Percentiles rank a stretch among this genome's conserved stretches.
Evolutionary conservation across 345 rosid species (phyloP).

Genomic region (Populus ilicifolia): DNA sequence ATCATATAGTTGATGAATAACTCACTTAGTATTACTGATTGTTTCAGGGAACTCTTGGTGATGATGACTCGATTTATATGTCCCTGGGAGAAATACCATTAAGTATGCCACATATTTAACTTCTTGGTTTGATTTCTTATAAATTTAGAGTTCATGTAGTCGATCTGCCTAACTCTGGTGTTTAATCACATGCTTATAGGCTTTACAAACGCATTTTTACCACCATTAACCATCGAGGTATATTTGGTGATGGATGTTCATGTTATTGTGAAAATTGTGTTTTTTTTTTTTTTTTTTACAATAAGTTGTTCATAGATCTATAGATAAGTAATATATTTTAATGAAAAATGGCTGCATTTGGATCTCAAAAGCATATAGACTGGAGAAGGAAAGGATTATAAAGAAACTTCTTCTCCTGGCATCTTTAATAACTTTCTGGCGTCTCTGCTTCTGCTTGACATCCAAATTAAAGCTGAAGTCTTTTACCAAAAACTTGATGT

Average conservation of each 20-base stretch:
- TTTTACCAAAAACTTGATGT: background rate
- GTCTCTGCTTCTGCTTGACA: background rate
- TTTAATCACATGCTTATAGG: slow-evolving; percentile 5
- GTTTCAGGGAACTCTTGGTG: slow-evolving; percentile 64
- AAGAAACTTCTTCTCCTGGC: background rate
- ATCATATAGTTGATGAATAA: slow-evolving; percentile 8
- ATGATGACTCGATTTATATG: slow-evolving; percentile 93
- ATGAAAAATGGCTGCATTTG: background rate
- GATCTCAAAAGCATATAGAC: background rate
- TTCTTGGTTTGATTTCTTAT: slow-evolving; percentile 26
- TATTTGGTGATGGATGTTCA: slow-evolving; percentile 1
- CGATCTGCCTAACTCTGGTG: slow-evolving; percentile 14
- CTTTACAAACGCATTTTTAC: slow-evolving; percentile 1
- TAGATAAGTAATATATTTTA: background rate
- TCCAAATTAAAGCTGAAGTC: background rate
- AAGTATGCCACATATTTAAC: slow-evolving; percentile 48
- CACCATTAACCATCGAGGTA: slow-evolving; percentile 8
- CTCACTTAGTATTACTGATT: slow-evolving; percentile 6
- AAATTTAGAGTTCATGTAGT: slow-evolving; percentile 21
- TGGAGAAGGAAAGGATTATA: background rate
- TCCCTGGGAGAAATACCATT: slow-evolving; percentile 96
- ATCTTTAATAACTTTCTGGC: background rate
- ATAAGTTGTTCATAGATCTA: slow-evolving; percentile 1
- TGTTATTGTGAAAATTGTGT: background rate
- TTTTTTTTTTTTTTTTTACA: background rate